These are phyloP conservation scores for Euphrasia arctica DNA, from an alignment of 305 asterid species.

Conservation along the genomic window DNA sequence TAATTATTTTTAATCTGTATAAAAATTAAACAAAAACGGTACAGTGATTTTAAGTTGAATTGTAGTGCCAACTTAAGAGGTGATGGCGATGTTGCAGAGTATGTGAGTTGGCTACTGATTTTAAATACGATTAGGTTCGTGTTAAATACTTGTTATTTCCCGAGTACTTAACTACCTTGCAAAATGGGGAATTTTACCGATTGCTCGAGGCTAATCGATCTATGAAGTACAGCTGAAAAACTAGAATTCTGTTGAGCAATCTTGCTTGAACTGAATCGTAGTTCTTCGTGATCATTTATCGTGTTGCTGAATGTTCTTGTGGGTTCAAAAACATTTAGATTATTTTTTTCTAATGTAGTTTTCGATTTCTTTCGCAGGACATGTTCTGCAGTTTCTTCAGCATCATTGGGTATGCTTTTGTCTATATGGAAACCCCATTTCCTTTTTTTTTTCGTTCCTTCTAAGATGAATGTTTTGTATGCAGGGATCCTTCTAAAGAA, in stretches of 20 bases:
- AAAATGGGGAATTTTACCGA: not conserved
- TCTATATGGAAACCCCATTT: slow-evolving; percentile 16
- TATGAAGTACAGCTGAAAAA: slow-evolving; percentile 5
- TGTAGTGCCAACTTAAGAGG: slow-evolving; percentile 10
- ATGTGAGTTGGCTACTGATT: slow-evolving; percentile 12
- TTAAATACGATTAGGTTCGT: slow-evolving; percentile 4
- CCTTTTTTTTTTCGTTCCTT: not conserved
- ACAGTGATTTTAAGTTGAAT: not conserved
- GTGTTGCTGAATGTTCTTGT: slow-evolving; percentile 16
- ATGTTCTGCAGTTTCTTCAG: slow-evolving; percentile 98
- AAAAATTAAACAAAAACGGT: not conserved
- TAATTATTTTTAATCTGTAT: not conserved
- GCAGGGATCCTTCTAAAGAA: slow-evolving; percentile 97
- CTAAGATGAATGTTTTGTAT: slow-evolving; percentile 25
- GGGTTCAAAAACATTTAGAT: no score
- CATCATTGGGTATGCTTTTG: slow-evolving; percentile 75
- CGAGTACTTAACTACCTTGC: slow-evolving; percentile 1
- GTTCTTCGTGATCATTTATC: not conserved
- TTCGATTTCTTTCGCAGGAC: slow-evolving; percentile 60
- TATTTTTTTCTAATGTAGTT: slow-evolving; percentile 19
- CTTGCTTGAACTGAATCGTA: not conserved
- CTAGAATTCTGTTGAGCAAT: slow-evolving; percentile 1
- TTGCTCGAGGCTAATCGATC: not conserved
- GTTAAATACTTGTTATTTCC: slow-evolving; percentile 4
- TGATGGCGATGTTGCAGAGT: slow-evolving; percentile 4